Base-by-base conservation (phyloP, 768 basidiomycete genomes). In the Lyophyllum atratum region DNA sequence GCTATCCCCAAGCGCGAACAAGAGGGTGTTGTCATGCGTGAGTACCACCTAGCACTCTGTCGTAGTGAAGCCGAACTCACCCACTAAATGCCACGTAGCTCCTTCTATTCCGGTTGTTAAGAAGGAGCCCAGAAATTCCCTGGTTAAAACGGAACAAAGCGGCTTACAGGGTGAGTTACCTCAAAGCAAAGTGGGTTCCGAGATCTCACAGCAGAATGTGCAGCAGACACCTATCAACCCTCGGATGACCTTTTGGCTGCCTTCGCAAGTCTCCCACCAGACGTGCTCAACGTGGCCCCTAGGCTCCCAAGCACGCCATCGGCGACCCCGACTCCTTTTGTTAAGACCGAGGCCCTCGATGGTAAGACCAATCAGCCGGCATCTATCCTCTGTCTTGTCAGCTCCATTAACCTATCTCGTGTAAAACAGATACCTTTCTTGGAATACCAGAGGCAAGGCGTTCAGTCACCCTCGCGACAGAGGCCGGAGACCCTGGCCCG, bases 231-330 rank as follows among this genome's bases (percentile, higher is more conserved):
- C 31, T 62, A 62, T 28, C 22, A 54, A 42, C 61, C 61, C 3
- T 62, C 61, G 10, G 47, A 40, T 19, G 61, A 62, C 34, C 55
- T 62, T 7, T 44, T 59, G 54, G 50, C 55, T 26, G 52, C 55
- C 7, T 56, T 62, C 33, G 46, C 58, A 31, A 33, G 19, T 31
- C 55, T 62, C 3, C 54, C 46, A 15, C 26, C 15, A 17, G n/a
- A 17, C 31, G 15, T 54, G 21, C 29, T 52, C n/a, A 46, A 39
- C 24, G 19, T n/a, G 12, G 31, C 31, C 34, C 19, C 54, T 10
- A 4, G 42, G 12, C 8, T 4, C 19, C 9, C 58, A 25, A 24
- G 14, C n/a, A 12, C 8, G 42, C 19, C 21, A 9, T 15, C 40
- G 8, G 22, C 2, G 28, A 22, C n/a, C 21, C 21, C 22, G 25